Evolutionary conservation across 1,284 basidiomycete genomes (phyloP).

Genomic region (Pulchroboletus neoregius): DNA sequence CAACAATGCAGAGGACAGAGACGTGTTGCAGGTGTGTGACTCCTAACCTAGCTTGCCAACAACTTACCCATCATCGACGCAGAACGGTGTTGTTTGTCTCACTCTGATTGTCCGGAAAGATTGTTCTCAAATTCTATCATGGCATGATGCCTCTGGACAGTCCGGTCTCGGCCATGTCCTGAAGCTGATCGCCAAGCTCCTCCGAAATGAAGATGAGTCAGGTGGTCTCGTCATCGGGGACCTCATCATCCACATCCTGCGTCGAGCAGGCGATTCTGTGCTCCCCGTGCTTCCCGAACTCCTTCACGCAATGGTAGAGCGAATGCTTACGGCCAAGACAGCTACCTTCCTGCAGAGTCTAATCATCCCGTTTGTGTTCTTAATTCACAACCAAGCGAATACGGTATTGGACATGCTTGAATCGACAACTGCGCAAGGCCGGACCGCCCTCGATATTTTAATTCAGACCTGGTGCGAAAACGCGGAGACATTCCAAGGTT

Average conservation of each 20-base stretch:
- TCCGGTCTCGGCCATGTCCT: slow-evolving; percentile 75
- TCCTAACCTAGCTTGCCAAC: background rate
- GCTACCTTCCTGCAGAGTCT: slow-evolving; percentile 89
- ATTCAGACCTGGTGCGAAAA: slow-evolving; percentile 92
- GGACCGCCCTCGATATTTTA: slow-evolving; percentile 73
- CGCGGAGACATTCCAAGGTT: slow-evolving; percentile 89
- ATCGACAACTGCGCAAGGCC: slow-evolving; percentile 52
- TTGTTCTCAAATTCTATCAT: slow-evolving; percentile 71
- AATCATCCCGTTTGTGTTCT: slow-evolving; percentile 88
- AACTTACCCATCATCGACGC: slow-evolving; percentile 8
- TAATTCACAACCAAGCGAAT: slow-evolving; percentile 81
- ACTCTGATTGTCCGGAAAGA: slow-evolving; percentile 88
- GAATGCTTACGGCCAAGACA: slow-evolving; percentile 82
- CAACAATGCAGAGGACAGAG: slow-evolving; percentile 70
- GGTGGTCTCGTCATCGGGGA: slow-evolving; percentile 92
- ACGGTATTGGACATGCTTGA: slow-evolving; percentile 75
- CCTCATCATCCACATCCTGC: slow-evolving; percentile 87
- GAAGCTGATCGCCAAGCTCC: slow-evolving; percentile 68
- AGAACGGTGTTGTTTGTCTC: slow-evolving; percentile 82
- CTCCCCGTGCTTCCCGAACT: slow-evolving; percentile 83
- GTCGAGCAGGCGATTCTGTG: slow-evolving; percentile 74
- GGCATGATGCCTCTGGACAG: slow-evolving; percentile 64
- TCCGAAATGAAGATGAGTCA: slow-evolving; percentile 78
- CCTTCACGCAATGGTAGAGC: slow-evolving; percentile 74
- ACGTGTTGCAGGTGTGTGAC: slow-evolving; percentile 70